phyloP scores from a whole-genome alignment of 1,139 yeast species.

The Spencermartinsiella ligniputridi region DNA sequence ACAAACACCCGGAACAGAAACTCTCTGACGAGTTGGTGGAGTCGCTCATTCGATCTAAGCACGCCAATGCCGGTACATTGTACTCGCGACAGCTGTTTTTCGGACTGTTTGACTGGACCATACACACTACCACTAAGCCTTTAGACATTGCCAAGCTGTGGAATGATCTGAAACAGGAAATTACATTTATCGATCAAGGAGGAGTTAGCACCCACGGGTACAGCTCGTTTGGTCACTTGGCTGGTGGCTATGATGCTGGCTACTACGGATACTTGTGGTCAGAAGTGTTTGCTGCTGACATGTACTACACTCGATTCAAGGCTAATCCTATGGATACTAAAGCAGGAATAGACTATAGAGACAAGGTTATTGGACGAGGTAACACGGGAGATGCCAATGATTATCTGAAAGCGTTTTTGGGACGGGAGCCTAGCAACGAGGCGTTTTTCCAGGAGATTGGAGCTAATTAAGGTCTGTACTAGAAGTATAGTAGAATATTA shows the following conservation, averaged over 20 bases:
- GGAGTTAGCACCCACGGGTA: conserved; percentile 60
- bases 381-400: conserved; percentile 68
- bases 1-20: conserved; percentile 50
- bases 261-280: conserved; percentile 87
- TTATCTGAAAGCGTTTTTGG: conserved; percentile 60
- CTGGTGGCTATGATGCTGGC: conserved; percentile 82
- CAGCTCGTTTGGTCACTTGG: conserved; percentile 76
- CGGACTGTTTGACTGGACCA: conserved; percentile 68
- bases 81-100: conserved; percentile 73
- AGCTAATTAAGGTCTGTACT: conserved; percentile 9
- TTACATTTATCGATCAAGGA: conserved; percentile 49
- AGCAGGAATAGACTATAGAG: conserved; percentile 65
- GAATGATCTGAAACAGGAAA: conserved; percentile 58
- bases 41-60: conserved; percentile 60
- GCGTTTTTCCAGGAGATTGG: conserved; percentile 70
- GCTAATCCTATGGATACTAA: conserved; percentile 59
- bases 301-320: conserved; percentile 68
- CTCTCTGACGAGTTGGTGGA: conserved; percentile 57
- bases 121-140: conserved; percentile 49
- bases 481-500: too few species aligned
- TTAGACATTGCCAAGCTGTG: conserved; percentile 44
- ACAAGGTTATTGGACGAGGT: conserved; percentile 64
- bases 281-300: conserved; percentile 79
- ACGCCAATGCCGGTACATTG: conserved; percentile 68
- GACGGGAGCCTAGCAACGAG: conserved; percentile 67